These are phyloP conservation scores for Verticillium tricorpus DNA, from an alignment of 2,329 filamentous ascomycete species.

Conservation along the genomic window DNA sequence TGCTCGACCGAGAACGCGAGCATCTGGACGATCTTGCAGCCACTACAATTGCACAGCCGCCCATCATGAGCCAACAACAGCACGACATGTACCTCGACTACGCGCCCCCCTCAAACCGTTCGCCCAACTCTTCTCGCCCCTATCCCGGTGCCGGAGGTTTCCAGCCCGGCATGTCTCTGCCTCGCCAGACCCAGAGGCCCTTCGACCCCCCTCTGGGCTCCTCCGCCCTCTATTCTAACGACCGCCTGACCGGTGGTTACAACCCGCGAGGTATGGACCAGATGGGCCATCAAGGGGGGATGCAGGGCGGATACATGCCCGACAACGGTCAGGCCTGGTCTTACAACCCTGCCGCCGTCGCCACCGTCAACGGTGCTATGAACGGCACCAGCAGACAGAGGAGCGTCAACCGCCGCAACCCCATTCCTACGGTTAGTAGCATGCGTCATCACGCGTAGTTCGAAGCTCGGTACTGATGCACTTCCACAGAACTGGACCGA, in stretches of 20 bases:
- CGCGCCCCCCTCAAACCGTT: constrained; percentile 49
- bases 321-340: constrained; percentile 80
- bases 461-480: neutral
- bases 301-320: constrained; percentile 45
- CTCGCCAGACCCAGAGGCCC: constrained; percentile 61
- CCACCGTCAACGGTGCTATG: constrained; percentile 58
- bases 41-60: constrained; percentile 7
- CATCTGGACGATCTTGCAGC: neutral
- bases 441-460: neutral
- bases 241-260: constrained; percentile 58
- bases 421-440: constrained; percentile 67
- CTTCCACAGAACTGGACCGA: constrained; percentile 45
- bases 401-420: constrained; percentile 50
- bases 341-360: constrained; percentile 63
- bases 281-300: constrained; percentile 31
- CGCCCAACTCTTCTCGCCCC: constrained; percentile 34
- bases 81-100: constrained; percentile 73
- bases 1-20: constrained; percentile 12
- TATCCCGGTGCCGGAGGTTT: constrained; percentile 52
- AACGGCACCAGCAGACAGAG: constrained; percentile 58
- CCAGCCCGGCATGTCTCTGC: constrained; percentile 32
- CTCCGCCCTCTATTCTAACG: constrained; percentile 65
- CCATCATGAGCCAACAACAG: constrained; percentile 47
- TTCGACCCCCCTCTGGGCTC: constrained; percentile 66
- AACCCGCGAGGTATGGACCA: constrained; percentile 55